Evolutionary conservation across 371 early-diverging fungal genomes (phyloP), one percentile per base, ranked within the genome.

Genomic region (Mucor indicus): DNA sequence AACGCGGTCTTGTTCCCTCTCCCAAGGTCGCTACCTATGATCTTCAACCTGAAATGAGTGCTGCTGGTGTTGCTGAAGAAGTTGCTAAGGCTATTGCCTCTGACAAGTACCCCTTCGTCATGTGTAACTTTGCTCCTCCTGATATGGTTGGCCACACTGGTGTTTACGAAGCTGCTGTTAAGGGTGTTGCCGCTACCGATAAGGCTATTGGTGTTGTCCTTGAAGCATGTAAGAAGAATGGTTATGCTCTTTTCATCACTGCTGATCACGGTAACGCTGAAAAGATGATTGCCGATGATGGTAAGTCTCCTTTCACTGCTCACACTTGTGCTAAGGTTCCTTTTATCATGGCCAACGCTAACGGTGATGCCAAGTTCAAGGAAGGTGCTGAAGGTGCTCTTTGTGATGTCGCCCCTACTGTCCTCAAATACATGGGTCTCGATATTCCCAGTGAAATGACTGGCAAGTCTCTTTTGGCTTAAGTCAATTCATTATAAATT

Each of bases 181-280:
- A 89, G 75, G 99, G 92, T 47, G 91, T 99, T 32, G 90, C 82
- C 53, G 92, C 92, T 2, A 96, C 98, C 11, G 99, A 99, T 71
- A 78, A 83, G 61, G 93, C 87, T 17, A 98, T 99, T 57, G 96
- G 97, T 31, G 77, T 80, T 55, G 90, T 99, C 61, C 91, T 89
- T 63, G 89, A 92, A 53, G 93, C 93, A 23, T 97, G 98, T 72
- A 84, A 87, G 63, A 65, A 79, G 62, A 78, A 92, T 50, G 91
- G 89, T 27, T 99, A 98, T 72, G 78, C 84, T 41, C 81, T 99
- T 40, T 90, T 99, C 53, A 77, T 99, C 53, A 99, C 99, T 11
- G 92, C 99, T 19, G 99, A 99, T 78, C 99, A 99, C 75, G 99
- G 99, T 40, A 99, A 99, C 65, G 99, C 98, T 38, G 99, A 99